Evolutionary conservation across 1,139 yeast species (phyloP).

Genomic region (Saccharomyces uvarum): DNA sequence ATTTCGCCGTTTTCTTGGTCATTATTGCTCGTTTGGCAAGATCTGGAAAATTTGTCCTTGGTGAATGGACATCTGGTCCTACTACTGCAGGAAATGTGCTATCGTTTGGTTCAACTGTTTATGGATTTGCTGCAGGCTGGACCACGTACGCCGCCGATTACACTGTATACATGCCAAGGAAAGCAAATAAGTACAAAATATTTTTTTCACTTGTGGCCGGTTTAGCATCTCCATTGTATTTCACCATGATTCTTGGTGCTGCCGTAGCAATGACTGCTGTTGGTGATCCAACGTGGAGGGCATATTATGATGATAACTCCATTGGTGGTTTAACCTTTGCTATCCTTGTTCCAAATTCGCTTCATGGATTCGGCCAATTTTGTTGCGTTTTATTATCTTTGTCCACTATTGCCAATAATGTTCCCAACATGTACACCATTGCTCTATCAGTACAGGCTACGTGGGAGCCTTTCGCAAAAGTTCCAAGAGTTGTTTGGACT

Average conservation of each 20-base stretch:
- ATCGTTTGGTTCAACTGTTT: constrained; percentile 77
- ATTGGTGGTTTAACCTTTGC: constrained; percentile 81
- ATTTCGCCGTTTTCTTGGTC: constrained; percentile 60
- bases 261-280: constrained; percentile 66
- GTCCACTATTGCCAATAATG: constrained; percentile 81
- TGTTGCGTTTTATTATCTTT: constrained; percentile 76
- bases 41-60: constrained; percentile 50
- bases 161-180: constrained; percentile 72
- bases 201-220: constrained; percentile 61
- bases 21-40: constrained; percentile 70
- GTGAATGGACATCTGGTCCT: constrained; percentile 39
- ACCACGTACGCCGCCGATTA: constrained; percentile 88
- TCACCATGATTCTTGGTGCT: constrained; percentile 77
- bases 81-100: constrained; percentile 69
- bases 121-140: constrained; percentile 94
- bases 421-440: constrained; percentile 88
- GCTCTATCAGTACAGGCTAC: constrained; percentile 79
- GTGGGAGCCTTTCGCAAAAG: constrained; percentile 60
- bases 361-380: constrained; percentile 85
- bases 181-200: constrained; percentile 49
- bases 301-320: constrained; percentile 36
- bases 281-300: constrained; percentile 40
- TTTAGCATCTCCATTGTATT: constrained; percentile 57
- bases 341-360: constrained; percentile 66
- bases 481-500: constrained; percentile 83